Evolutionary conservation across 305 asterid species (phyloP), one percentile per base, ranked within the genome.

Genomic region (Fraxinus dipetala): DNA sequence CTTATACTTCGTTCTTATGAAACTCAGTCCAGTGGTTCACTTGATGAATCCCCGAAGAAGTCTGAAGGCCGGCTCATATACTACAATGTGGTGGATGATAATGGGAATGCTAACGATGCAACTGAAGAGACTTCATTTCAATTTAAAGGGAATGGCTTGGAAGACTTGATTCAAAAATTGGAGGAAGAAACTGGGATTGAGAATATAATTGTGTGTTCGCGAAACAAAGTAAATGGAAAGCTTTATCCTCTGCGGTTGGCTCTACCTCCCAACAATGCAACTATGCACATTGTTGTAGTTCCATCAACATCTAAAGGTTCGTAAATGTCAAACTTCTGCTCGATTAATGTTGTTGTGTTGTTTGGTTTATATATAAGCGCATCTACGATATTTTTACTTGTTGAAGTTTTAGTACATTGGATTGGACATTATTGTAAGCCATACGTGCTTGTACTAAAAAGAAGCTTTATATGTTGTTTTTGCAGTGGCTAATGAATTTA

Each of bases 181-280:
- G 94, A 90, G 87, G 99, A 92, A 80, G 86, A 86, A 86, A 93
- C 98, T 7, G 97, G 92, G 30, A 80, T 91, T 9, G 92, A 89
- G 72, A 85, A 88, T 63, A 84, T 94, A 5, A 89, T 90, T 9
- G 91, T 93, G 14, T 94, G 97, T 74, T 93, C 92, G 1, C 83
- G 89, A 13, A 94, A 94, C 85, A 76, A 83, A 8, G 82, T 94
- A 5, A 91, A 83, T 75, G 95, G 92, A 45, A 90, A 94, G 85
- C 89, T 95, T 35, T 92, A 88, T 87, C 98, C 97, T 0, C 95
- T 95, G 18, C 89, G 95, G 54, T 43, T 94, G 90, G 92, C 94
- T 61, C 87, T 95, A 67, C 99, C 99, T 83, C 99, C 99, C 74
- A 95, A 91, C 87, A 91, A 91, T 48, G 90, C 95, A 6, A 86